phyloP scores from a whole-genome alignment of 345 rosid species.

The Barbarea vulgaris region DNA sequence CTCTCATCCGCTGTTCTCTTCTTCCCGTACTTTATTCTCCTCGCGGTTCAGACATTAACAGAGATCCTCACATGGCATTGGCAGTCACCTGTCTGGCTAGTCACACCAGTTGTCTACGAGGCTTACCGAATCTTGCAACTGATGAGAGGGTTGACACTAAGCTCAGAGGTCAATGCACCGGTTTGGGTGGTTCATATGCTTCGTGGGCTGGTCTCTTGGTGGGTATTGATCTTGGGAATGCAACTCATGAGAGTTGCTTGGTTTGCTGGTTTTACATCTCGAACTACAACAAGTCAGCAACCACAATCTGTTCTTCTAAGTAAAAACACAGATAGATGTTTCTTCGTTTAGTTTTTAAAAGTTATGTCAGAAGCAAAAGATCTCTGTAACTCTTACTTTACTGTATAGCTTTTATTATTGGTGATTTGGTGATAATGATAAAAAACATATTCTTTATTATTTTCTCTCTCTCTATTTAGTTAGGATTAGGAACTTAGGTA shows the following conservation, averaged over 20 bases:
- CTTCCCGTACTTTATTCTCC: conserved; percentile 83
- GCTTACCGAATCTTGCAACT: conserved; percentile 77
- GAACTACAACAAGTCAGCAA: conserved; percentile 28
- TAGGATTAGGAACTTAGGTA: too few relatives aligned
- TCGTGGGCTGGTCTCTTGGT: conserved; percentile 88
- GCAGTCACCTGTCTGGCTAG: conserved; percentile 93
- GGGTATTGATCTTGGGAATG: conserved; percentile 85
- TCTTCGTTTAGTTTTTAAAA: conserved; percentile 19
- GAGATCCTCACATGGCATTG: conserved; percentile 93
- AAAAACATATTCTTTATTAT: conserved; percentile 11
- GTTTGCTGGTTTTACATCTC: conserved; percentile 80
- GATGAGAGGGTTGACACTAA: conserved; percentile 85
- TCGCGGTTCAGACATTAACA: conserved; percentile 75
- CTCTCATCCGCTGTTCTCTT: conserved; percentile 66
- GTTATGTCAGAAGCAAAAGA: conserved; percentile 13
- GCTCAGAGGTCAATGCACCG: conserved; percentile 72
- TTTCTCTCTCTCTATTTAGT: not conserved
- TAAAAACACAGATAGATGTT: conserved; percentile 35
- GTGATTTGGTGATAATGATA: conserved; percentile 6
- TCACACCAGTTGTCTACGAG: conserved; percentile 89
- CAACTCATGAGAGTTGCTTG: conserved; percentile 98
- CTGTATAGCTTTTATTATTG: conserved; percentile 29
- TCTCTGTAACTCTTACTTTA: conserved; percentile 7
- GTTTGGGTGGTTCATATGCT: conserved; percentile 77
- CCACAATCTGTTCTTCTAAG: conserved; percentile 39